Conservation (phyloP, 805 yeast genomes). For the Kodamaea jinghongensis region DNA sequence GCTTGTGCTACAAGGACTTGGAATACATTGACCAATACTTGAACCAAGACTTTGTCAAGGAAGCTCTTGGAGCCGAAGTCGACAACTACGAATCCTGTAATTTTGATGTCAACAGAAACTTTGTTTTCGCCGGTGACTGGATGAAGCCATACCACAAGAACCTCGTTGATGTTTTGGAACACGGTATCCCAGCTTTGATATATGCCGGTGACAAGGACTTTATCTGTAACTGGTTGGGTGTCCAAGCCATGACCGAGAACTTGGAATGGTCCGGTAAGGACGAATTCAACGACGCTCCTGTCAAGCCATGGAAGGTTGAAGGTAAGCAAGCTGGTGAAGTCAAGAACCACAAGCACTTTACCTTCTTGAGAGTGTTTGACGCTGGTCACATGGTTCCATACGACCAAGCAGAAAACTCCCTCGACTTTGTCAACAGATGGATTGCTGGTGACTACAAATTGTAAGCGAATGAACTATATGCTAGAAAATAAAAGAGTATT, state of each 20-base stretch:
- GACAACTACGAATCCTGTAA: conserved; percentile 74
- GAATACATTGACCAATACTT: conserved; percentile 74
- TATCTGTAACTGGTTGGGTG: conserved; percentile 92
- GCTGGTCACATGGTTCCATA: conserved; percentile 28
- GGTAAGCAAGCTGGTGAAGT: conserved; percentile 36
- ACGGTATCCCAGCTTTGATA: conserved; percentile 72
- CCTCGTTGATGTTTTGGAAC: conserved; percentile 65
- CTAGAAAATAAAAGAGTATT: no score
- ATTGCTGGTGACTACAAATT: conserved; percentile 17
- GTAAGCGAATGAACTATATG: neutral
- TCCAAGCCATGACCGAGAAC: conserved; percentile 74
- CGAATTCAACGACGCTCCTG: conserved; percentile 42
- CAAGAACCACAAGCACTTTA: conserved; percentile 26
- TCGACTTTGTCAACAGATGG: conserved; percentile 27
- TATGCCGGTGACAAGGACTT: conserved; percentile 96
- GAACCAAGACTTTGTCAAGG: conserved; percentile 72
- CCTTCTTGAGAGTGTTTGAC: conserved; percentile 24
- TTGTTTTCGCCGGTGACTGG: conserved; percentile 86
- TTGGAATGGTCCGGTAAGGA: conserved; percentile 62
- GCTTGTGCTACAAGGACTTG: conserved; percentile 77
- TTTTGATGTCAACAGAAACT: conserved; percentile 73
- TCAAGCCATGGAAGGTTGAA: conserved; percentile 43
- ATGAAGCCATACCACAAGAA: conserved; percentile 68
- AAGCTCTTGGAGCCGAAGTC: conserved; percentile 89
- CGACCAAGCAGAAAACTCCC: conserved; percentile 21